Evolutionary conservation across 768 basidiomycete species (phyloP).

Genomic region (Paxillus ammoniavirescens): DNA sequence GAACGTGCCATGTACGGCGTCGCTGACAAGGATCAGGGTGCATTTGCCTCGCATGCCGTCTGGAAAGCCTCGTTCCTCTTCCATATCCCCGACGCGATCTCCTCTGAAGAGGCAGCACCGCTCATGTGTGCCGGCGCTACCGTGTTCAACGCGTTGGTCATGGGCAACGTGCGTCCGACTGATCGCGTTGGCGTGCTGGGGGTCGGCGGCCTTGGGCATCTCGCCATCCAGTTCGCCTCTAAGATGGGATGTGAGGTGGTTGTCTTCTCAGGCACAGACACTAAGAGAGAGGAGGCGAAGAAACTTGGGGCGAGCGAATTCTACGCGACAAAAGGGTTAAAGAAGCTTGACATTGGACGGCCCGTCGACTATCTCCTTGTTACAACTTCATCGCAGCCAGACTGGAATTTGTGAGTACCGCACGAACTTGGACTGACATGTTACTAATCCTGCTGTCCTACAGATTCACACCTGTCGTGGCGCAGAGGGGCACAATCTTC

Average conservation of each 20-base stretch:
- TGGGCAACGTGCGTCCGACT: conserved; percentile 24
- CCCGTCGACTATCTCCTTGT: conserved; percentile 32
- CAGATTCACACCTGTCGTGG: conserved; percentile 28
- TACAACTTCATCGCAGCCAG: conserved; percentile 27
- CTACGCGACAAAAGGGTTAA: conserved; percentile 27
- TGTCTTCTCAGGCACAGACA: conserved; percentile 33
- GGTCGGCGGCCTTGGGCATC: conserved; percentile 38
- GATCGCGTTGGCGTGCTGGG: conserved; percentile 36
- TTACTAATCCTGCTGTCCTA: background rate
- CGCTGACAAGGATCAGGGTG: conserved; percentile 32
- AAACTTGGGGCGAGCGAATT: conserved; percentile 36
- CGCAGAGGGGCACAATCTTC: conserved; percentile 21
- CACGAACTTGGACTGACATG: background rate
- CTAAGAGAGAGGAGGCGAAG: conserved; percentile 32
- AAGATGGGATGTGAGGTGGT: conserved; percentile 40
- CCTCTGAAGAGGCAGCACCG: conserved; percentile 32
- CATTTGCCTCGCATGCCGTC: conserved; percentile 34
- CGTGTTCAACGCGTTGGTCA: conserved; percentile 29
- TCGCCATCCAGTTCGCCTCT: conserved; percentile 37
- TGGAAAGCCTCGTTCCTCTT: conserved; percentile 36
- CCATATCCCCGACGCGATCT: conserved; percentile 30
- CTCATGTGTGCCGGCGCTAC: conserved; percentile 39
- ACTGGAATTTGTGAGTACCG: conserved; percentile 30
- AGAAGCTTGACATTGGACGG: conserved; percentile 24
- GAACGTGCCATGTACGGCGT: conserved; percentile 25